phyloP scores from a whole-genome alignment of 139 green algal species.

The Raphidocelis subcapitata region DNA sequence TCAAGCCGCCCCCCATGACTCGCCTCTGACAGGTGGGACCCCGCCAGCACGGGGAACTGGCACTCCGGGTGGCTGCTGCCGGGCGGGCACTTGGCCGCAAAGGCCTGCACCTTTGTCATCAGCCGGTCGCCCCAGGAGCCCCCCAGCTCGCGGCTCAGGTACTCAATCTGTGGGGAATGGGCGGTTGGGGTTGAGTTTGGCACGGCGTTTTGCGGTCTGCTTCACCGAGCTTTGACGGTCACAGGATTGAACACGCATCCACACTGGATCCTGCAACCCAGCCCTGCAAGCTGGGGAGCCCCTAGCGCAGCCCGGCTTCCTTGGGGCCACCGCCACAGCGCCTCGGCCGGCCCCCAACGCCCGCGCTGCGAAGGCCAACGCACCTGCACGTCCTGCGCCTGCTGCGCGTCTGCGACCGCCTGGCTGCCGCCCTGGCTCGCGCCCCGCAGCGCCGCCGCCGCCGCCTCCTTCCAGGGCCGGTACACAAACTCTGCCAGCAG shows the following conservation, averaged over 20 bases:
- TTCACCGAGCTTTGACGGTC: background rate
- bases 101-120: conserved; percentile 25
- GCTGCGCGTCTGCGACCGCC: conserved; percentile 37
- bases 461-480: conserved; percentile 76
- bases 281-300: background rate
- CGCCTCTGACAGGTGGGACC: conserved; percentile 69
- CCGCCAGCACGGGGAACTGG: conserved; percentile 78
- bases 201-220: no score
- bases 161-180: conserved; percentile 10
- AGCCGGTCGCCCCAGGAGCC: conserved; percentile 28
- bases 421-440: conserved; percentile 43
- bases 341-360: no score
- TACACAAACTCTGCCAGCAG: conserved; percentile 86
- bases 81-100: conserved; percentile 21
- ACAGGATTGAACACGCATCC: background rate
- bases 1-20: background rate
- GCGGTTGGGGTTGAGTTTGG: no score
- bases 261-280: background rate
- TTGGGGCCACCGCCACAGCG: no score
- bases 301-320: no score
- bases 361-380: background rate
- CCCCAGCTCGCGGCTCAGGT: conserved; percentile 11
- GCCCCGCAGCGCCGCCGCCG: background rate
- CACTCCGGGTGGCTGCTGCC: conserved; percentile 50
- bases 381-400: conserved; percentile 58